Percentiles rank a stretch among this genome's conserved stretches.
Conservation (phyloP, 805 yeast species). For the Candida ortonii region DNA sequence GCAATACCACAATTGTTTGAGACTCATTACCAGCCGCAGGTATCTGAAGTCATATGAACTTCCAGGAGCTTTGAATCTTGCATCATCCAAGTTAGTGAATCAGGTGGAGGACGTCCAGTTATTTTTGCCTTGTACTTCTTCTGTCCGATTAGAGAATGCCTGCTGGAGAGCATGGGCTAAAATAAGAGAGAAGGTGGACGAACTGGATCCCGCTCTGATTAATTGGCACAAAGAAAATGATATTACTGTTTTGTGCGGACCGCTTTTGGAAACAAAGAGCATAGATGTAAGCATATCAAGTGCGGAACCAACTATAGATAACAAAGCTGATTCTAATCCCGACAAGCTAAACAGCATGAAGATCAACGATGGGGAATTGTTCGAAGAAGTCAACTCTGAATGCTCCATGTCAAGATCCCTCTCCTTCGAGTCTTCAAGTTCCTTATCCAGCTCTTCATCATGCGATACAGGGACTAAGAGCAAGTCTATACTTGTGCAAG, state of each 20-base stretch:
- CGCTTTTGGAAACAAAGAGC: conserved; percentile 28
- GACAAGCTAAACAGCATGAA: too few relatives aligned
- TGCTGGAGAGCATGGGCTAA: conserved; percentile 97
- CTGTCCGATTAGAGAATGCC: conserved; percentile 67
- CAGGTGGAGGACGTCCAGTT: conserved; percentile 34
- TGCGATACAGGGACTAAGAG: conserved; percentile 1
- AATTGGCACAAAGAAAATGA: conserved; percentile 57
- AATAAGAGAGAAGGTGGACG: conserved; percentile 53
- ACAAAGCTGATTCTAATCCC: too few relatives aligned
- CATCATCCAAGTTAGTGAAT: conserved; percentile 20
- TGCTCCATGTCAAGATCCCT: too few relatives aligned
- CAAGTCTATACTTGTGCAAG: conserved; percentile 15
- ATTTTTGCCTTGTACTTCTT: conserved; percentile 34
- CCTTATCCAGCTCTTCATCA: too few relatives aligned
- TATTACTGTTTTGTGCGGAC: conserved; percentile 55
- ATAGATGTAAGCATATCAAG: neutral
- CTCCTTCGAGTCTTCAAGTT: too few relatives aligned
- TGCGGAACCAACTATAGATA: neutral
- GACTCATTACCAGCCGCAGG: conserved; percentile 34
- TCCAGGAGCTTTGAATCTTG: conserved; percentile 26
- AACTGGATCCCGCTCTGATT: conserved; percentile 43
- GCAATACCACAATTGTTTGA: conserved; percentile 42
- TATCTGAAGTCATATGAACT: conserved; percentile 34
- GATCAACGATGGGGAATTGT: too few relatives aligned
- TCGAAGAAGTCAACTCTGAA: too few relatives aligned